These are phyloP conservation scores for Trichoderma koningiopsis DNA, from an alignment of 2,329 filamentous ascomycete species.

Conservation along the genomic window DNA sequence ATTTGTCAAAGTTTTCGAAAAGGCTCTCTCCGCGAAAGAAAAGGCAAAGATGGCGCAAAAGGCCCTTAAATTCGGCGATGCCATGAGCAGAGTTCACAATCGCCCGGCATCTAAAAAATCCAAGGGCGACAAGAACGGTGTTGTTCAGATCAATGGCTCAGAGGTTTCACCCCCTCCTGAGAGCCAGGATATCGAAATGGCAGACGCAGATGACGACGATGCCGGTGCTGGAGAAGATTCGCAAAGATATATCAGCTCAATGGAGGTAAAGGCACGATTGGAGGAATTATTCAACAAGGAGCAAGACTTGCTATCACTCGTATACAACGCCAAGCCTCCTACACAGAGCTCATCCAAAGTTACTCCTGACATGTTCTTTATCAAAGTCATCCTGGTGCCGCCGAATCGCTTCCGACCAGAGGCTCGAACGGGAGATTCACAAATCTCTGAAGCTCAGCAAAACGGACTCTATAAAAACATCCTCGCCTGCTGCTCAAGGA, in stretches of 20 bases:
- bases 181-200: constrained; percentile 34
- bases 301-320: constrained; percentile 76
- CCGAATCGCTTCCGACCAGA: constrained; percentile 91
- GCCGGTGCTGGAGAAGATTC: constrained; percentile 26
- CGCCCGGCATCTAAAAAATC: constrained; percentile 44
- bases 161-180: constrained; percentile 51
- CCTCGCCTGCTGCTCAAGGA: constrained; percentile 70
- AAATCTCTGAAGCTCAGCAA: constrained; percentile 84
- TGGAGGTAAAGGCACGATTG: constrained; percentile 80
- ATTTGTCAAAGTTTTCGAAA: constrained; percentile 92
- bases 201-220: constrained; percentile 35
- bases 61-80: constrained; percentile 68
- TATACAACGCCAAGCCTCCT: constrained; percentile 76
- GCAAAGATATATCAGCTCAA: constrained; percentile 78
- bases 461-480: constrained; percentile 88
- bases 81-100: constrained; percentile 54
- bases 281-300: constrained; percentile 83
- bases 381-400: constrained; percentile 82
- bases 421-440: constrained; percentile 75
- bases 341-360: constrained; percentile 59
- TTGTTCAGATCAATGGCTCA: constrained; percentile 52
- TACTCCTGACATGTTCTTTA: constrained; percentile 91
- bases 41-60: constrained; percentile 73
- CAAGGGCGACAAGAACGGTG: constrained; percentile 67
- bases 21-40: constrained; percentile 72